Base-by-base conservation (phyloP, 2,329 filamentous ascomycete genomes). In the Tolypocladium paradoxum region DNA sequence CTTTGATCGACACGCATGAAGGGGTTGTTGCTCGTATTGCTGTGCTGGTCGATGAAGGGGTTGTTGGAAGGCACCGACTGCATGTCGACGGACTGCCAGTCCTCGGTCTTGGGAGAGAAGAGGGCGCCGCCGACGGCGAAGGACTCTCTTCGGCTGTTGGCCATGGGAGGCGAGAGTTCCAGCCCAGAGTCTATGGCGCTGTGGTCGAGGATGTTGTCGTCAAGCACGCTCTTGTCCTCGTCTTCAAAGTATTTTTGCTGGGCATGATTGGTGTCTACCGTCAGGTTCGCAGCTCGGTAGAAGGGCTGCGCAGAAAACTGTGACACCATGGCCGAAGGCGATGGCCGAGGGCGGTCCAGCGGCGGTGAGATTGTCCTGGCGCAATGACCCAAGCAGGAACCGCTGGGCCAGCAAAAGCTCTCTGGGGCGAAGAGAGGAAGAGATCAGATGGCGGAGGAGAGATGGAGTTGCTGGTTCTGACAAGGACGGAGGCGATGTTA, bases 51-150 rank as follows among this genome's bases (percentile, higher is more conserved):
- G 62, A 81, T 67, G 70, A 83, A 84, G 37, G 81, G 78, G 69
- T 83, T 83, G 69, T 81, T 83, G 53, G 82, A 83, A 16, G 78
- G 76, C 53, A 82, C 70, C 18, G 79, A 79, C 66, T 83, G 81
- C 80, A 84, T 82, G 56, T 84, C 81, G 55, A 83, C 76, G 18
- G 79, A 76, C 56, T 80, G 77, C 82, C 81, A 85, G 59, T 82
- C 68, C 61, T 85, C 81, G 11, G 76, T 75, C 70, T 85, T 85
- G 59, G 81, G 81, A 22, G 82, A 85, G 72, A 85, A 84, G 58
- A 85, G 71, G 54, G 79, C 70, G 45, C 62, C 60, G 52, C 76
- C 73, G 49, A 82, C 74, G 57, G 76, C 78, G 64, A 84, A 84
- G 1, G 82, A 85, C 56, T 84, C 81, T 67, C 81, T 74, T 61